Evolutionary conservation across 2,329 filamentous ascomycete genomes (phyloP).

Genomic region (Aureobasidium subglaciale): DNA sequence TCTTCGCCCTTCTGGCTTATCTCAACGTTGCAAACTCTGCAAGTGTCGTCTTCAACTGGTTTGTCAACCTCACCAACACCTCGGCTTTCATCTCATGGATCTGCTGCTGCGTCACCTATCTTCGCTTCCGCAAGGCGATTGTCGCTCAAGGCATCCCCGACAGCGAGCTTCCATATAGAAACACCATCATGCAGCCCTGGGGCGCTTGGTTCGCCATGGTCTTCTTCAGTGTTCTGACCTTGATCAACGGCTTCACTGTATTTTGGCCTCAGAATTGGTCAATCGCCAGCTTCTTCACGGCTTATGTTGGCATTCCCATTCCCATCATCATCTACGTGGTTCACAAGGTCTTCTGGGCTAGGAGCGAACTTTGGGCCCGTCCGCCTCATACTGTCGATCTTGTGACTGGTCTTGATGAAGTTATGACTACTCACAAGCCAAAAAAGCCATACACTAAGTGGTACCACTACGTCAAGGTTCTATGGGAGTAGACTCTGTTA

Average conservation of each 20-base stretch:
- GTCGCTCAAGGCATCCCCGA: conserved; percentile 44
- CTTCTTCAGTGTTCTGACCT: conserved; percentile 53
- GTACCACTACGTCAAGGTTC: conserved; percentile 31
- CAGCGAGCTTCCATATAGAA: conserved; percentile 44
- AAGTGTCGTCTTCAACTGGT: conserved; percentile 56
- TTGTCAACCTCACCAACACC: conserved; percentile 60
- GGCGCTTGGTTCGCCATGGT: conserved; percentile 55
- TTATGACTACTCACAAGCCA: conserved; percentile 29
- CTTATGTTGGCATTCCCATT: conserved; percentile 59
- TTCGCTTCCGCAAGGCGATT: conserved; percentile 55
- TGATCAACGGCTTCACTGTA: conserved; percentile 69
- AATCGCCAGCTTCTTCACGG: conserved; percentile 56
- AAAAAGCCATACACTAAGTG: conserved; percentile 22
- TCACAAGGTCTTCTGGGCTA: conserved; percentile 40
- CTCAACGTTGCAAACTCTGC: conserved; percentile 40
- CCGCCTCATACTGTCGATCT: conserved; percentile 46
- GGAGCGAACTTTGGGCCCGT: conserved; percentile 47
- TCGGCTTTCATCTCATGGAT: conserved; percentile 50
- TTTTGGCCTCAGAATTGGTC: conserved; percentile 63
- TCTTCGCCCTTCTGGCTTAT: conserved; percentile 43
- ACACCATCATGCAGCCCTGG: conserved; percentile 55
- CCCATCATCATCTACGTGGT: conserved; percentile 50
- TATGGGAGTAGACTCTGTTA: conserved; percentile 12
- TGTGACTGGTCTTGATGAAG: conserved; percentile 34
- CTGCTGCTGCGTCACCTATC: conserved; percentile 48